A percentile compares a stretch with the other conserved stretches of the same genome.
phyloP scores from a whole-genome alignment of 345 rosid species.

The Citrus mangshanensis region DNA sequence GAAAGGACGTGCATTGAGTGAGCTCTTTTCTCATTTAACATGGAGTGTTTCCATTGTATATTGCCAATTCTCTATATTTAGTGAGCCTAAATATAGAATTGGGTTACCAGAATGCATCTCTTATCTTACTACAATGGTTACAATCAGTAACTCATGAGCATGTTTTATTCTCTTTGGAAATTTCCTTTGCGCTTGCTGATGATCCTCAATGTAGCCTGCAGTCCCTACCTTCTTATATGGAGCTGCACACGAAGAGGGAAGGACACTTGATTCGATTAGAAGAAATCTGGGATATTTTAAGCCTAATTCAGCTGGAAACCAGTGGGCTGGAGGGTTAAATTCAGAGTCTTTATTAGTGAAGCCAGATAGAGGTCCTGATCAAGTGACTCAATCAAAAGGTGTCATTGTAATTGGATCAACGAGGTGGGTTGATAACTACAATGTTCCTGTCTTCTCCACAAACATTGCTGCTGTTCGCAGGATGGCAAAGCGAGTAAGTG shows the following conservation, averaged over 20 bases:
- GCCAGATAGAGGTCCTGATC: slow-evolving; percentile 72
- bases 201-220: slow-evolving; percentile 34
- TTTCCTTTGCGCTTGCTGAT: slow-evolving; percentile 12
- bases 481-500: slow-evolving; percentile 64
- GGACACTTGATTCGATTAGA: slow-evolving; percentile 73
- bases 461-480: slow-evolving; percentile 53
- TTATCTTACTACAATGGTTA: not conserved
- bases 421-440: slow-evolving; percentile 82
- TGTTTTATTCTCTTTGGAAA: not conserved
- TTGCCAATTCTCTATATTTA: not conserved
- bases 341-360: slow-evolving; percentile 43
- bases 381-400: slow-evolving; percentile 55
- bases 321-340: slow-evolving; percentile 66
- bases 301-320: slow-evolving; percentile 60
- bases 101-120: not conserved
- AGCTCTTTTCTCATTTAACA: not conserved
- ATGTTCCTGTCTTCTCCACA: slow-evolving; percentile 64
- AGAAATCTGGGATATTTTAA: slow-evolving; percentile 86
- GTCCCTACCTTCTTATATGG: slow-evolving; percentile 87
- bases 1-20: not conserved
- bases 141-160: not conserved
- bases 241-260: slow-evolving; percentile 59
- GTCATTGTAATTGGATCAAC: slow-evolving; percentile 73
- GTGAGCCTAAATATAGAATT: not conserved
- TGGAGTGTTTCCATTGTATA: not conserved